phyloP scores from a whole-genome alignment of 371 early-diverging fungal species.

The Chytridium lagenaria region DNA sequence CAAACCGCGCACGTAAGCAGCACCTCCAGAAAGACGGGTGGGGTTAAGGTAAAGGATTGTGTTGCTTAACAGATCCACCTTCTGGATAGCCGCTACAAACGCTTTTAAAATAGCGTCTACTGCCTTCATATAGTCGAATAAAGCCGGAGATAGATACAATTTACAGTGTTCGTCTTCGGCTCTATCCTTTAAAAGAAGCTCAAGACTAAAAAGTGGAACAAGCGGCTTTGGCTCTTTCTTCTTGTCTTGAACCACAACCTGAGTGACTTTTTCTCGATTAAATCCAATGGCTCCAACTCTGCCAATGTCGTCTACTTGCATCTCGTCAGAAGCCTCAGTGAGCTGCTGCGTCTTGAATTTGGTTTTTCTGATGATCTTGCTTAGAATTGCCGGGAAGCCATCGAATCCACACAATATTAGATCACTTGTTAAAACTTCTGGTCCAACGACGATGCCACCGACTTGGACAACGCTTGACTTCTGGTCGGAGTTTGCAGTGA shows the following conservation, averaged over 20 bases:
- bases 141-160: constrained; percentile 53
- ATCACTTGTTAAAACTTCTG: constrained; percentile 52
- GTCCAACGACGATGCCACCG: constrained; percentile 56
- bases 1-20: constrained; percentile 50
- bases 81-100: constrained; percentile 50
- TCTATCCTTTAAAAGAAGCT: constrained; percentile 49
- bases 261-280: background rate
- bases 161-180: constrained; percentile 14
- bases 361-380: constrained; percentile 38
- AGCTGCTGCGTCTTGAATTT: background rate
- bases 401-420: constrained; percentile 54
- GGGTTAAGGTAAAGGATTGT: constrained; percentile 60
- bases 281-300: too few relatives aligned
- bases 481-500: background rate
- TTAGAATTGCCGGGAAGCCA: constrained; percentile 56
- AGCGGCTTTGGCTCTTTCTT: constrained; percentile 30
- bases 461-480: constrained; percentile 46
- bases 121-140: constrained; percentile 49
- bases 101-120: constrained; percentile 53
- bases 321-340: background rate
- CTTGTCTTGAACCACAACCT: background rate
- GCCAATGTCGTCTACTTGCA: constrained; percentile 13
- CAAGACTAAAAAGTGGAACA: constrained; percentile 53
- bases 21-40: constrained; percentile 50
- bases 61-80: constrained; percentile 52